A percentile compares a stretch with the other conserved stretches of the same genome.
Evolutionary conservation across 345 rosid genomes (phyloP).

Genomic region (Linum usitatissimum): DNA sequence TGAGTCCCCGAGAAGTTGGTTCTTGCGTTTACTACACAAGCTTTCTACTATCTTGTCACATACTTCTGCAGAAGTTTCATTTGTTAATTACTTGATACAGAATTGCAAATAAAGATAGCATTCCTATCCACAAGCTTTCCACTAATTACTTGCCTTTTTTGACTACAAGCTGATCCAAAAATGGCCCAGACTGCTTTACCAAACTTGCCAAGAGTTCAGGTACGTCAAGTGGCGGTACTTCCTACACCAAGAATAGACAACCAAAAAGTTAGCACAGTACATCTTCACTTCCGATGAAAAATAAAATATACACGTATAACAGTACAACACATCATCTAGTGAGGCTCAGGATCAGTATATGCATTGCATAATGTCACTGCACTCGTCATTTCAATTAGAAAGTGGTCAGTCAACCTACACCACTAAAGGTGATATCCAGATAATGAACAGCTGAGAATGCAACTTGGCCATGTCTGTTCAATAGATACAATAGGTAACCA

Average conservation of each 20-base stretch:
- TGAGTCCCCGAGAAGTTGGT: conserved; percentile 44
- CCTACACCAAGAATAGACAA: conserved; percentile 26
- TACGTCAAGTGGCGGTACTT: conserved; percentile 74
- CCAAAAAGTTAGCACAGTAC: conserved; percentile 10
- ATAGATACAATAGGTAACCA: too few species aligned
- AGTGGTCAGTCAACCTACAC: neutral
- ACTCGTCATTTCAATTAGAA: neutral
- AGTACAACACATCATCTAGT: neutral
- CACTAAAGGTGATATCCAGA: neutral
- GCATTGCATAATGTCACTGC: neutral
- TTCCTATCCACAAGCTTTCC: neutral
- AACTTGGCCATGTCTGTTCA: too few species aligned
- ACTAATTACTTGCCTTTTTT: conserved; percentile 43
- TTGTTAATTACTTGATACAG: neutral
- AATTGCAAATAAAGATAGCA: conserved; percentile 4
- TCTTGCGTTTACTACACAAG: conserved; percentile 73
- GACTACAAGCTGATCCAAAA: conserved; percentile 87
- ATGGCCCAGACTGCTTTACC: conserved; percentile 82
- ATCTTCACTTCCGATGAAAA: neutral
- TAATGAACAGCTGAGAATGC: too few species aligned
- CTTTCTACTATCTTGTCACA: conserved; percentile 78
- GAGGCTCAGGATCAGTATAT: neutral
- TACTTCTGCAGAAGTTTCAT: conserved; percentile 30
- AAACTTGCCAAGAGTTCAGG: conserved; percentile 82
- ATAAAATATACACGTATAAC: neutral